Evolutionary conservation across 441 rosid species (phyloP), one percentile per base, ranked within the genome.

Genomic region (Jatropha podagrica): DNA sequence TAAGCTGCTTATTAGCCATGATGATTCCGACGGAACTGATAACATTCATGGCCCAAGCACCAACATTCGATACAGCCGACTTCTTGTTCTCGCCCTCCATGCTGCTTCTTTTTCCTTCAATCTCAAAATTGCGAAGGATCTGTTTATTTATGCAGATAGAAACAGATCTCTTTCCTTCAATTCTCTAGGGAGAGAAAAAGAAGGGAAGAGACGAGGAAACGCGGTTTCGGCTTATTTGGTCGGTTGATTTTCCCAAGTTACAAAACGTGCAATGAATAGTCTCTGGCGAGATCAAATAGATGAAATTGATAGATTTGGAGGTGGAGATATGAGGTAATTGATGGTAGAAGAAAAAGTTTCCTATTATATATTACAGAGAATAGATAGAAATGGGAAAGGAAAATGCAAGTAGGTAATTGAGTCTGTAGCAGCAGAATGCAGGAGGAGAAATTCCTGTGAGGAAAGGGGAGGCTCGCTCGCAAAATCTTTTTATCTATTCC

Each of bases 1-100:
- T 93, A 58, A 93, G 98, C 89, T 90, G 92, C 85, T 93, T 93
- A 82, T 91, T 93, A 37, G 92, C 95, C 95, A 93, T 90, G 70
- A 93, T 93, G 76, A 93, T 88, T 58, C 98, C 96, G 52, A 91
- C 95, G 71, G 98, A 93, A 80, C 95, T 93, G 40, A 92, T 71
- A 5, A 93, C 89, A 65, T 93, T 93, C 94, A 93, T 90, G 38
- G 84, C 92, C 98, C 98, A 93, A 1, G 98, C 95, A 18, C 98
- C 98, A 11, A 86, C 82, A 80, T 93, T 86, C 0, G 96, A 93
- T 26, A 93, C 92, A 7, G 88, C 82, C 81, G 92, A 74, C 67
- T 82, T 73, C 75, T 84, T 89, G 85, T 79, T 83, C 81, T 89
- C 86, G 81, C 75, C 26, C 85, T 88, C 92, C 94, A 86, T 14